Conservation (phyloP, 2,329 filamentous ascomycete genomes). For the Penicillium sp. region DNA sequence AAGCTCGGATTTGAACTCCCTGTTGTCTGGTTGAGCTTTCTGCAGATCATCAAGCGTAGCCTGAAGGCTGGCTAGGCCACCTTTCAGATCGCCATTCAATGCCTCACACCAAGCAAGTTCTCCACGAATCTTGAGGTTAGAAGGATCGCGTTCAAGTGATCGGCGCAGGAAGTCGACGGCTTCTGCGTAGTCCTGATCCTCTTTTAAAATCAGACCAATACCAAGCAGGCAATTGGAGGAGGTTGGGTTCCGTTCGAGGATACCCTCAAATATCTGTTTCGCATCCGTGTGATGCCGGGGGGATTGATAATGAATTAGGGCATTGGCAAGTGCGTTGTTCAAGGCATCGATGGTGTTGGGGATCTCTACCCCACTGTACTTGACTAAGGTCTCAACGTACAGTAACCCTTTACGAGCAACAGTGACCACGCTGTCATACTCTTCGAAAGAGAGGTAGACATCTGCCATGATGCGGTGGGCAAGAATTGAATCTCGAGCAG, state of each 20-base stretch:
- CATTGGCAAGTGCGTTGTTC: slow-evolving; percentile 76
- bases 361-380: slow-evolving; percentile 67
- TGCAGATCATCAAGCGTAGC: slow-evolving; percentile 65
- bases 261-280: slow-evolving; percentile 76
- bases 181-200: slow-evolving; percentile 81
- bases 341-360: slow-evolving; percentile 70
- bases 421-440: slow-evolving; percentile 78
- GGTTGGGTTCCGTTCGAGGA: slow-evolving; percentile 70
- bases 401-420: slow-evolving; percentile 71
- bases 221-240: slow-evolving; percentile 83
- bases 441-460: slow-evolving; percentile 80
- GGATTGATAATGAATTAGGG: slow-evolving; percentile 83
- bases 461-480: slow-evolving; percentile 79
- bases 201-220: slow-evolving; percentile 85
- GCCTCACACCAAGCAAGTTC: slow-evolving; percentile 93
- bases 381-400: slow-evolving; percentile 58
- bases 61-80: slow-evolving; percentile 67
- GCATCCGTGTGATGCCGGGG: slow-evolving; percentile 88
- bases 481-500: slow-evolving; percentile 67
- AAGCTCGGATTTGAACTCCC: slow-evolving; percentile 77
- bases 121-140: slow-evolving; percentile 74
- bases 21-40: slow-evolving; percentile 56
- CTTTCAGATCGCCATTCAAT: slow-evolving; percentile 70
- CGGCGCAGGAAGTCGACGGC: slow-evolving; percentile 77
- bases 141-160: slow-evolving; percentile 68